These are phyloP conservation scores for Xylariaceae sp. DNA, from an alignment of 2,329 filamentous ascomycete genomes.

Conservation along the genomic window DNA sequence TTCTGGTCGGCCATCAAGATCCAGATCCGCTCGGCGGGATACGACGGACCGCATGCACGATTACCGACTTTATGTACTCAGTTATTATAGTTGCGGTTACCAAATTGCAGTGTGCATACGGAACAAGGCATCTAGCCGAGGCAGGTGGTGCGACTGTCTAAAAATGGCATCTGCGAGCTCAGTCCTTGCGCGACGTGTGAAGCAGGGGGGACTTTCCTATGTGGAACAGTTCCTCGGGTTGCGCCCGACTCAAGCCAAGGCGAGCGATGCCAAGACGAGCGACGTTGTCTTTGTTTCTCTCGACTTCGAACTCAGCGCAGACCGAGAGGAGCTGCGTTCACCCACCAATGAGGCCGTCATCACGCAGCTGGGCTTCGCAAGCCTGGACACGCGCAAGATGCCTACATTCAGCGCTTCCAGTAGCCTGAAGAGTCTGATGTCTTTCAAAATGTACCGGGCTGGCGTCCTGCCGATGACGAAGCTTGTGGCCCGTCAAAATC, in stretches of 20 bases:
- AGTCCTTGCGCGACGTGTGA: too few relatives aligned
- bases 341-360: neutral
- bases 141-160: too few relatives aligned
- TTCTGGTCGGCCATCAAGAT: too few relatives aligned
- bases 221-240: neutral
- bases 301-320: neutral
- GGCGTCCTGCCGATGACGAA: conserved; percentile 1
- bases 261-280: neutral
- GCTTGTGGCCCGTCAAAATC: neutral
- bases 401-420: neutral
- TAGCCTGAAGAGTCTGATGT: conserved; percentile 4
- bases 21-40: too few relatives aligned
- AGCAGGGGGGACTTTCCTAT: too few relatives aligned
- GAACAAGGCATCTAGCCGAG: too few relatives aligned
- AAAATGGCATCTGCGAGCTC: too few relatives aligned
- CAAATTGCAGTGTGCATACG: too few relatives aligned
- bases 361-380: conserved; percentile 10
- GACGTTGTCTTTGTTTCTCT: neutral
- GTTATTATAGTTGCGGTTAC: too few relatives aligned
- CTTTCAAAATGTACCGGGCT: conserved; percentile 6
- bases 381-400: conserved; percentile 7
- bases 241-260: neutral
- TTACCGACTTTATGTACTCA: too few relatives aligned
- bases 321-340: neutral
- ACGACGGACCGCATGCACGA: too few relatives aligned